These are phyloP conservation scores for Globisporangium paroecandrum DNA, from an alignment of 352 stramenopile species.

Conservation along the genomic window DNA sequence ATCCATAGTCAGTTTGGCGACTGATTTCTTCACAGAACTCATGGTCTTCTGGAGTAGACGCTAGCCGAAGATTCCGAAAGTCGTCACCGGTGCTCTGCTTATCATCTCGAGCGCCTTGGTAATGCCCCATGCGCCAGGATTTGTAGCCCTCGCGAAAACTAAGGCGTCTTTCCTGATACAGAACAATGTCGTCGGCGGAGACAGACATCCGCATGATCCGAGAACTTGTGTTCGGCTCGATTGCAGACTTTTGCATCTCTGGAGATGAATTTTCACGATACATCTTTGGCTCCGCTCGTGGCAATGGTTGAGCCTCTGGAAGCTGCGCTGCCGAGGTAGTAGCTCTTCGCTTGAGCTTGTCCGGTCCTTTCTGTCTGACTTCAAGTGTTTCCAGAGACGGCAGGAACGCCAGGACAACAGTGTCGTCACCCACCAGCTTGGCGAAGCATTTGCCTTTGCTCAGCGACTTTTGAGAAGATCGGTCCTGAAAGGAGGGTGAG, in stretches of 20 bases:
- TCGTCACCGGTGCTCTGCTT: slow-evolving; percentile 51
- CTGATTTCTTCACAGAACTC: slow-evolving; percentile 76
- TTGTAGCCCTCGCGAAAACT: slow-evolving; percentile 86
- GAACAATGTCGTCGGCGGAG: slow-evolving; percentile 79
- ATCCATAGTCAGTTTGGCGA: slow-evolving; percentile 46
- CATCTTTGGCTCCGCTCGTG: slow-evolving; percentile 4
- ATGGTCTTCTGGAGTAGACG: slow-evolving; percentile 66
- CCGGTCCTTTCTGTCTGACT: slow-evolving; percentile 28
- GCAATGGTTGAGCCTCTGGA: slow-evolving; percentile 1
- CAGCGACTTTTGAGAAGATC: slow-evolving; percentile 30
- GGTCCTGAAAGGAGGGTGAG: slow-evolving; percentile 38
- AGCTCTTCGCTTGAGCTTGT: slow-evolving; percentile 8
- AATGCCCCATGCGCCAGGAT: slow-evolving; percentile 81
- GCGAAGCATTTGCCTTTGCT: slow-evolving; percentile 84
- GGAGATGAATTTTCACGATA: slow-evolving; percentile 3
- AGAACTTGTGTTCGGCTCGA: slow-evolving; percentile 30
- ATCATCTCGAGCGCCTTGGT: slow-evolving; percentile 65
- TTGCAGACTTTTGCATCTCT: background rate
- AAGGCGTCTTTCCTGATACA: slow-evolving; percentile 75
- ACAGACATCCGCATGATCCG: slow-evolving; percentile 52
- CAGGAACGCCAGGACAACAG: slow-evolving; percentile 76
- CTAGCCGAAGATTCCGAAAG: slow-evolving; percentile 42
- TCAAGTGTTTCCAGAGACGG: slow-evolving; percentile 61
- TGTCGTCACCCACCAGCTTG: slow-evolving; percentile 71
- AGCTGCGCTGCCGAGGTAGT: slow-evolving; percentile 10